Evolutionary conservation across 441 rosid species (phyloP), one percentile per base, ranked within the genome.

Genomic region (Populus hybrid): DNA sequence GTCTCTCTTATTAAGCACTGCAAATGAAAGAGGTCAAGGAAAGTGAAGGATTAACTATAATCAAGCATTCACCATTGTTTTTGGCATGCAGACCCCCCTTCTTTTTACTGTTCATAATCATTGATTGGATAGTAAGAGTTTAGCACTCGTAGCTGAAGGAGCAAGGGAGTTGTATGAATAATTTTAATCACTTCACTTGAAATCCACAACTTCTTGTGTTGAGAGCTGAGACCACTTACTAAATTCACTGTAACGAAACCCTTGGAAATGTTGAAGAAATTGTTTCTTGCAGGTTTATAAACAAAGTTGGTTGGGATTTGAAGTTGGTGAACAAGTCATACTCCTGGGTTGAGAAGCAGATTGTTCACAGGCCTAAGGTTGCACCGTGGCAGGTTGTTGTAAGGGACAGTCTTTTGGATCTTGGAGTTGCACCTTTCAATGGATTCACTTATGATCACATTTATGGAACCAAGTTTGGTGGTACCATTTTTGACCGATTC

Each of bases 381-480:
- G 88, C 89, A n/a, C 77, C 88, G 18, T 96, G 98, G 98, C 99
- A 96, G 69, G 84, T 73, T 70, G 93, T 86, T 42, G n/a, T 95
- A 0, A 90, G 87, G 81, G 95, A 95, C 75, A 81, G 99, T 79
- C 94, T 96, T 59, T 77, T 94, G 77, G 97, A 90, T 36, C 86
- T 83, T 68, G 98, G 98, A 59, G 88, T 96, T 26, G 85, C 92
- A 67, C 99, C 99, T 76, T 94, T 82, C 78, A 94, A 96, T 77
- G 99, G 98, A 10, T 90, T 89, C 83, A 96, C 98, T 26, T 96
- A 90, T 75, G 97, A 96, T 73, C 99, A 96, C 75, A 76, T 93
- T 23, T 81, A 88, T 76, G 99, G 99, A 40, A 96, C 99, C 83
- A 96, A 96, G 82, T 75, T 94, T 78, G 98, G 99, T 8, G 99